phyloP scores from a whole-genome alignment of 2,329 filamentous ascomycete species.

The Clonostachys chloroleuca region DNA sequence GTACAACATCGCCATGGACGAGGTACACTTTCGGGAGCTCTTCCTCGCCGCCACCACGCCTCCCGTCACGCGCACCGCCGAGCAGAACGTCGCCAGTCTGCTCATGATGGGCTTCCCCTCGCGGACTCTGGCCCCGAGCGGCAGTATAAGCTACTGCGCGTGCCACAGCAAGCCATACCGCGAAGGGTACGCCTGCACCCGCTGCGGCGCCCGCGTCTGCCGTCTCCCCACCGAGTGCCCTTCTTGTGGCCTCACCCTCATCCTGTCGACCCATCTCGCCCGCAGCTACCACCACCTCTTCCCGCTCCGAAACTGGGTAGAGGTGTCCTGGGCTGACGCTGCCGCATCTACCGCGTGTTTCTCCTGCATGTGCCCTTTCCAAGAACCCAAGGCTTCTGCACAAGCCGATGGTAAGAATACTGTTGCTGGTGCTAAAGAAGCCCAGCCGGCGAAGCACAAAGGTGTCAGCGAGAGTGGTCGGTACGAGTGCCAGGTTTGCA shows the following conservation, averaged over 20 bases:
- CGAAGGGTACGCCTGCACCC: conserved; percentile 86
- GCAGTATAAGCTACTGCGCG: conserved; percentile 72
- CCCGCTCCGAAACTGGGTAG: conserved; percentile 83
- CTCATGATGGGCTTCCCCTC: conserved; percentile 99
- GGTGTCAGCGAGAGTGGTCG: conserved; percentile 80
- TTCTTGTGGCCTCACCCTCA: conserved; percentile 84
- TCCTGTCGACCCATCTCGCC: conserved; percentile 88
- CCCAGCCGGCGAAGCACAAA: conserved; percentile 28
- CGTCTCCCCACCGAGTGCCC: conserved; percentile 86
- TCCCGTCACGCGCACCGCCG: conserved; percentile 68
- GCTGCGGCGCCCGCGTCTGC: conserved; percentile 87
- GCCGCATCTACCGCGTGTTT: conserved; percentile 62
- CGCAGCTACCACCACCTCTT: conserved; percentile 94
- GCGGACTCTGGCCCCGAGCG: conserved; percentile 65
- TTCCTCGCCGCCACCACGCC: conserved; percentile 86
- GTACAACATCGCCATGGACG: conserved; percentile 81
- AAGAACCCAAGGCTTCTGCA: conserved; percentile 25
- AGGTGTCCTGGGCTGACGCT: conserved; percentile 80
- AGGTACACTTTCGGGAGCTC: conserved; percentile 77
- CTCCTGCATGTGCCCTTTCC: conserved; percentile 73
- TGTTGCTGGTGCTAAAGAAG: conserved; percentile 4
- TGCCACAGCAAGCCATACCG: conserved; percentile 81
- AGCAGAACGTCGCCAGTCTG: conserved; percentile 58
- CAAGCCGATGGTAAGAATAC: conserved; percentile 12
- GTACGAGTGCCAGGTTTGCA: conserved; percentile 86